phyloP scores from a whole-genome alignment of 2,329 filamentous ascomycete species.

The Microcyclosporella mali region DNA sequence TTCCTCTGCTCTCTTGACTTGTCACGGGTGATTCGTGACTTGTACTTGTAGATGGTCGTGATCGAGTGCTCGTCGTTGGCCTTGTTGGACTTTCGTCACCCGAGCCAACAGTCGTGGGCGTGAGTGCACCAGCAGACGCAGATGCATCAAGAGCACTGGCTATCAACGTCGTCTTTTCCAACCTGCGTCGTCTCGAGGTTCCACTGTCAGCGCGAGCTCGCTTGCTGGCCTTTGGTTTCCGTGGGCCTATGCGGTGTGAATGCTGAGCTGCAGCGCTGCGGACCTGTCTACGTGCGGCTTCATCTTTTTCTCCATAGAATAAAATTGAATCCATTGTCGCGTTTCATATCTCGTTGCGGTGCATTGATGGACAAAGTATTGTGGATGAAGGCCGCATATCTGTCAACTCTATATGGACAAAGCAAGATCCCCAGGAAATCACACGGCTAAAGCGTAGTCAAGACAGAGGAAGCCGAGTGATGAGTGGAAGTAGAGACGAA shows the following conservation, averaged over 20 bases:
- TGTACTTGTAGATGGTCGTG: background rate
- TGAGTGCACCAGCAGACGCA: too few species aligned
- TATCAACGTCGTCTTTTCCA: background rate
- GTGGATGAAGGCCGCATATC: too few species aligned
- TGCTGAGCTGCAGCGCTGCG: conserved; percentile 17
- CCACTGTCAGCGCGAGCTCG: background rate
- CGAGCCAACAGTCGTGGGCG: background rate
- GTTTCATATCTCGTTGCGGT: too few species aligned
- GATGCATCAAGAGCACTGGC: background rate
- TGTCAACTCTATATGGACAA: too few species aligned
- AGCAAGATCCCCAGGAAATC: too few species aligned
- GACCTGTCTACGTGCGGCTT: conserved; percentile 19
- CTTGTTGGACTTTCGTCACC: background rate
- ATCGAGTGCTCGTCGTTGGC: background rate
- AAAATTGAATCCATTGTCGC: conserved; percentile 17
- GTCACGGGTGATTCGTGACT: background rate
- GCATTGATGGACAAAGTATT: too few species aligned
- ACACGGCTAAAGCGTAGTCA: too few species aligned
- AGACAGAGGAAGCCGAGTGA: too few species aligned
- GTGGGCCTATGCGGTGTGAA: conserved; percentile 19
- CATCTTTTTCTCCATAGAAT: conserved; percentile 19
- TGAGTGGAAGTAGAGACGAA: too few species aligned
- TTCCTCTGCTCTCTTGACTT: background rate
- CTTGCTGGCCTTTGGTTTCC: conserved; percentile 15
- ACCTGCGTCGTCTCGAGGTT: background rate